Conservation (phyloP, 1,284 basidiomycete genomes). For the Omphalotus olearius region DNA sequence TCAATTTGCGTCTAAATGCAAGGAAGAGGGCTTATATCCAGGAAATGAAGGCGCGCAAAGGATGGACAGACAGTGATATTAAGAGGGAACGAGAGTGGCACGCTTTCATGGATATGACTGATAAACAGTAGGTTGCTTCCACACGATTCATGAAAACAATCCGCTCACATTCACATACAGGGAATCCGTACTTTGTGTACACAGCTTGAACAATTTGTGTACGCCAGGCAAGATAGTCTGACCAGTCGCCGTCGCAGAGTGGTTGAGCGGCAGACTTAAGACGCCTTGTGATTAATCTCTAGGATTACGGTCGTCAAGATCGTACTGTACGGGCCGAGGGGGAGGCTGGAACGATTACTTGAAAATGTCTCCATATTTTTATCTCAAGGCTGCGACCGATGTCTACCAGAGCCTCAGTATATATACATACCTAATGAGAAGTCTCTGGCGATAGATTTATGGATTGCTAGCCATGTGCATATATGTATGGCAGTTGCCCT, state of each 20-base stretch:
- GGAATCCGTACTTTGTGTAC: conserved; percentile 45
- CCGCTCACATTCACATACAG: conserved; percentile 18
- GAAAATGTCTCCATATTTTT: too few relatives aligned
- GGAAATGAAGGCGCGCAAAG: conserved; percentile 39
- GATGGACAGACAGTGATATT: conserved; percentile 56
- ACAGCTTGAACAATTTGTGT: conserved; percentile 19
- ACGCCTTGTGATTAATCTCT: conserved; percentile 5
- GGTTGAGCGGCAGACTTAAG: not conserved
- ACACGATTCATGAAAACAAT: not conserved
- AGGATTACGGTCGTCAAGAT: conserved; percentile 1
- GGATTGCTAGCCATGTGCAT: too few relatives aligned
- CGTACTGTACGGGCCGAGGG: conserved; percentile 19
- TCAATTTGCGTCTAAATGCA: conserved; percentile 53
- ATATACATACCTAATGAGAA: too few relatives aligned
- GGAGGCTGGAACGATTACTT: too few relatives aligned
- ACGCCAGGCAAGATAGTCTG: too few relatives aligned
- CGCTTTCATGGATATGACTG: conserved; percentile 63
- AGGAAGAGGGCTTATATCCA: conserved; percentile 42
- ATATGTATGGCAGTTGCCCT: too few relatives aligned
- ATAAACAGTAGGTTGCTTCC: conserved; percentile 40
- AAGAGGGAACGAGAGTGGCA: conserved; percentile 51
- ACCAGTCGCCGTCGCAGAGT: too few relatives aligned
- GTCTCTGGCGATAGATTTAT: too few relatives aligned
- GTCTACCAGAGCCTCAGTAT: too few relatives aligned
- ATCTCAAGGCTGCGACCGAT: too few relatives aligned